Evolutionary conservation across 2,329 filamentous ascomycete genomes (phyloP).

Genomic region (Emmonsiellopsis sp.): DNA sequence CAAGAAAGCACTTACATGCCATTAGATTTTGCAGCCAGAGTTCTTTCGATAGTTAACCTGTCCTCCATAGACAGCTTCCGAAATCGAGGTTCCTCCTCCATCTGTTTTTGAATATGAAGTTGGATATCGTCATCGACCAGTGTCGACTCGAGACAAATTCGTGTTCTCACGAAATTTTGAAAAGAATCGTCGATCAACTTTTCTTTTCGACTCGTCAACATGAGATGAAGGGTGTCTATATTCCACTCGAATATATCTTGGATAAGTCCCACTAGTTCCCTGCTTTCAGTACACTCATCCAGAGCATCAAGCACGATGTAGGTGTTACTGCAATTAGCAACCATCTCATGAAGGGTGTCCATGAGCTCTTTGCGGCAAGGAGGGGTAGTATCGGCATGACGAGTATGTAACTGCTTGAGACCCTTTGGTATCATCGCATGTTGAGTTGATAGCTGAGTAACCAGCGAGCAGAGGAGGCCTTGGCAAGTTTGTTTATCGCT

Average conservation of each 20-base stretch:
- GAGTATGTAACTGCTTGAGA: slow-evolving; percentile 5
- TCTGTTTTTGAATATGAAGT: slow-evolving; percentile 8
- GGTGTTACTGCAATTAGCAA: slow-evolving; percentile 14
- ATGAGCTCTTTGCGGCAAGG: slow-evolving; percentile 16
- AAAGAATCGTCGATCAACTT: slow-evolving; percentile 10
- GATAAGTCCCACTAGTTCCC: slow-evolving; percentile 5
- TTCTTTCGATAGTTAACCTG: slow-evolving; percentile 6
- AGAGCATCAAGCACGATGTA: slow-evolving; percentile 13
- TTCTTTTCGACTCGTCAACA: slow-evolving; percentile 10
- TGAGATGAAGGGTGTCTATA: slow-evolving; percentile 3
- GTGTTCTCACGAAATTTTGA: neutral
- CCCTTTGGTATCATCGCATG: no score
- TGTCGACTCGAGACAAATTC: slow-evolving; percentile 7
- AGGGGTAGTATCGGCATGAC: slow-evolving; percentile 14
- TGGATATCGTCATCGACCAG: slow-evolving; percentile 11
- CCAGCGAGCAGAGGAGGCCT: slow-evolving; percentile 27
- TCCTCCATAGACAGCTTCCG: slow-evolving; percentile 5
- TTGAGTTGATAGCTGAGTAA: slow-evolving; percentile 27
- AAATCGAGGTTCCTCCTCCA: slow-evolving; percentile 6
- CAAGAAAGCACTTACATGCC: slow-evolving; percentile 8
- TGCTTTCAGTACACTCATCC: slow-evolving; percentile 11
- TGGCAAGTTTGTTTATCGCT: slow-evolving; percentile 24
- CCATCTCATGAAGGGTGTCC: slow-evolving; percentile 14
- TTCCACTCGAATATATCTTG: slow-evolving; percentile 1
- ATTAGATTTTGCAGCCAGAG: slow-evolving; percentile 18